Base-by-base conservation (phyloP, 2,329 filamentous ascomycete species). In the Paramyrothecium sp. region DNA sequence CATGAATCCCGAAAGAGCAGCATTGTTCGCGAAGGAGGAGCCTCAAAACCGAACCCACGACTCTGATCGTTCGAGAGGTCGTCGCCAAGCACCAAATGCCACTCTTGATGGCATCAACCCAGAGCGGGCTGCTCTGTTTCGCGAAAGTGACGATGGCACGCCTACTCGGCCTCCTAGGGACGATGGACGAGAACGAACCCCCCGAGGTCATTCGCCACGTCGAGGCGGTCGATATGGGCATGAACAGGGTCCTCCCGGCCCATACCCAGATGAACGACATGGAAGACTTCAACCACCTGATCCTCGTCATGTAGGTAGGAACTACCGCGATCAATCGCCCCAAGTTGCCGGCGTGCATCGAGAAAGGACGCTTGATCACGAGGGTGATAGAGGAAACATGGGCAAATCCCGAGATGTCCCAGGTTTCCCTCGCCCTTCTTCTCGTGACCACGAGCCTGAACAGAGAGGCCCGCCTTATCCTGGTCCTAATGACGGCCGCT, bases 401-500 rank as follows among this genome's bases (percentile, higher is more conserved):
- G 69, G 80, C 7, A 79, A 79, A 61, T 60, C 71, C 19, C 73
- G 78, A 34, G 78, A 82, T 11, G 56, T 70, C 3, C 61, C 68
- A 13, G 56, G 61, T 65, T 57, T 83, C 75, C 66, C 75, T 69
- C 61, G 72, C 65, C 46, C 74, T 51, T 58, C 65, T 26, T 57
- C 63, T 11, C 69, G 70, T 4, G 75, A 76, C 44, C 68, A 71
- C 2, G 84, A 87, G 30, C 63, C 73, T 3, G 82, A 86, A 50
- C 79, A 83, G 62, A 76, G 77, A 41, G 75, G 80, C 60, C 63
- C 79, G 20, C 76, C 74, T 55, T 80, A 83, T 59, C 81, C 85
- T 61, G 85, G 89, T 67, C 81, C 83, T 17, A 85, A 83, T 56
- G 88, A 88, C 63, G 86, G 86, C 26, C 82, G 86, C 2, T 75